Evolutionary conservation across 257 asterid genomes (phyloP), one percentile per base, ranked within the genome.

Genomic region (Cordia subcordata): DNA sequence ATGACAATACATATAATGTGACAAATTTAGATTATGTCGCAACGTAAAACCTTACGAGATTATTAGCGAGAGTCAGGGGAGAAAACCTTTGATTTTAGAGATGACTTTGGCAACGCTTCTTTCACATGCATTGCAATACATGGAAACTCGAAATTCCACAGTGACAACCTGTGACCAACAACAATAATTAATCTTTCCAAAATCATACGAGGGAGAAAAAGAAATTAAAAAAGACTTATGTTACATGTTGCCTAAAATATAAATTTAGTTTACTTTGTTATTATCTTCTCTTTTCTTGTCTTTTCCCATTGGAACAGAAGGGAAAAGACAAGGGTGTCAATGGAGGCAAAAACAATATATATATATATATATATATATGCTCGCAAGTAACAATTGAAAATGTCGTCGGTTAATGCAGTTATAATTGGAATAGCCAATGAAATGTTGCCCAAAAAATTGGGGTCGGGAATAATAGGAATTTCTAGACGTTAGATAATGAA

Each of bases 71-170:
- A 37, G 9, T 13, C 20, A 49, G 61, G 11, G 20, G 6, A 50
- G 57, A 44, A 42, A 65, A 91, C 98, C 95, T 91, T 84, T 81
- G 65, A 84, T 64, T 66, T 84, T 85, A 69, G 86, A 72, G 62
- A 86, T 75, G 71, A 73, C 74, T 76, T 77, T 79, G 60, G 81
- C 95, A 55, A 92, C 85, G 39, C 61, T 72, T 82, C 85, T 82
- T 75, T 85, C 96, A 58, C 98, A 91, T 52, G 92, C 94, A 78
- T 81, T 81, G 72, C 98, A 88, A 73, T 91, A 82, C 94, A 88
- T 91, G 6, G 94, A 72, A 56, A 88, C 79, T 15, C 23, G 75
- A 72, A 67, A 88, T 67, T 82, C 86, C 58, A 72, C 87, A 58
- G 58, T 82, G 78, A 88, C 79, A 59, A 70, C 81, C 81, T 77